Percentiles rank a stretch among this genome's conserved stretches.
phyloP scores from a whole-genome alignment of 192 early-diverging fungal species.

The Pilaira anomala region DNA sequence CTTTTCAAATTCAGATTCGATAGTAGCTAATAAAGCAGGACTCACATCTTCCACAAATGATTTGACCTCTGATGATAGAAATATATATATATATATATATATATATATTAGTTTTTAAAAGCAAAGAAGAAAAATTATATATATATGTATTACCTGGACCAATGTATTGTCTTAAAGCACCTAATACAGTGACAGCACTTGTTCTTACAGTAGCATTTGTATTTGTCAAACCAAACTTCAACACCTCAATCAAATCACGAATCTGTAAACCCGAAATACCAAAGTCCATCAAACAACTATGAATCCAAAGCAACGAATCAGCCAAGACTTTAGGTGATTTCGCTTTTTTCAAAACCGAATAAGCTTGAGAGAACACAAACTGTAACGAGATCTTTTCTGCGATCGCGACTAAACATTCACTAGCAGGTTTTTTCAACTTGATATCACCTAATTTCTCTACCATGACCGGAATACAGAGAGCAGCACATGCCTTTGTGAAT shows the following conservation, averaged over 20 bases:
- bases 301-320: slow-evolving; percentile 85
- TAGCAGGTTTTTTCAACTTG: slow-evolving; percentile 85
- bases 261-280: slow-evolving; percentile 78
- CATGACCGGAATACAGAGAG: slow-evolving; percentile 63
- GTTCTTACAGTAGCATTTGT: slow-evolving; percentile 80
- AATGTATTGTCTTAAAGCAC: slow-evolving; percentile 75
- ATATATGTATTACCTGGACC: slow-evolving; percentile 59
- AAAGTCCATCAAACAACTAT: slow-evolving; percentile 84
- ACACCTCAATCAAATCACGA: slow-evolving; percentile 77
- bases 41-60: slow-evolving; percentile 86
- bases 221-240: slow-evolving; percentile 79
- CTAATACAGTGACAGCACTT: slow-evolving; percentile 77
- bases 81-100: neutral
- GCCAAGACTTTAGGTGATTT: slow-evolving; percentile 92
- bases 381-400: slow-evolving; percentile 74
- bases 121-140: too few relatives aligned
- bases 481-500: slow-evolving; percentile 71
- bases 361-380: slow-evolving; percentile 77
- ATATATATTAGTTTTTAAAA: too few relatives aligned
- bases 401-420: slow-evolving; percentile 74
- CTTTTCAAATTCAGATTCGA: slow-evolving; percentile 93
- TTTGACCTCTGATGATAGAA: slow-evolving; percentile 59
- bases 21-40: slow-evolving; percentile 70
- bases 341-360: slow-evolving; percentile 69
- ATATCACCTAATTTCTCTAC: slow-evolving; percentile 94